phyloP scores from a whole-genome alignment of 169 alveolate genomes.

The Plasmodium ovale region DNA sequence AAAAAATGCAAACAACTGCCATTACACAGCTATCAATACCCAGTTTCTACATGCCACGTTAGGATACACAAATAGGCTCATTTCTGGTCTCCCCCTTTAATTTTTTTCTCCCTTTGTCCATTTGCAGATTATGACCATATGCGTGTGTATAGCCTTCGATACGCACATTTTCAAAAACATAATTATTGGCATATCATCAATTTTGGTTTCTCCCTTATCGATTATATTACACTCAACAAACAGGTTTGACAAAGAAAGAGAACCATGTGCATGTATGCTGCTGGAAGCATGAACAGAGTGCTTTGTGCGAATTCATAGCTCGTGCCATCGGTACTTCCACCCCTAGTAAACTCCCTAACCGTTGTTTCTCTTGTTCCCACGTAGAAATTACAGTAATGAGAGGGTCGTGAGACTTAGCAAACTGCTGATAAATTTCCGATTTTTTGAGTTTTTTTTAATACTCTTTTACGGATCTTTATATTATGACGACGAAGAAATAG shows the following conservation, averaged over 20 bases:
- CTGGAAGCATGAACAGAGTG: background rate
- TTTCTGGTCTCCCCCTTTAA: no score
- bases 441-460: constrained; percentile 72
- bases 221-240: constrained; percentile 65
- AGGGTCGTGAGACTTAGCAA: constrained; percentile 73
- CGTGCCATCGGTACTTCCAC: background rate
- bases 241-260: constrained; percentile 23
- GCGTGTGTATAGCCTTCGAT: constrained; percentile 73
- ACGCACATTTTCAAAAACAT: constrained; percentile 73
- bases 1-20: no score
- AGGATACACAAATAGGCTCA: background rate
- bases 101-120: background rate
- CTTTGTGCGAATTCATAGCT: background rate
- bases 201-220: constrained; percentile 67
- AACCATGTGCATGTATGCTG: background rate
- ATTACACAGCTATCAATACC: no score
- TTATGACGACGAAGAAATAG: constrained; percentile 73
- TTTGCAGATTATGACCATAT: constrained; percentile 68
- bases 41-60: no score
- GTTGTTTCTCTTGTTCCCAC: background rate
- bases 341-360: no score
- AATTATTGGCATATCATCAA: constrained; percentile 73
- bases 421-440: constrained; percentile 63
- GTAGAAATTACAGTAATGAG: constrained; percentile 69
- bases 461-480: constrained; percentile 74